These are phyloP conservation scores for Dendrobium catenatum DNA, from an alignment of 106 monocot genomes.

Conservation along the genomic window DNA sequence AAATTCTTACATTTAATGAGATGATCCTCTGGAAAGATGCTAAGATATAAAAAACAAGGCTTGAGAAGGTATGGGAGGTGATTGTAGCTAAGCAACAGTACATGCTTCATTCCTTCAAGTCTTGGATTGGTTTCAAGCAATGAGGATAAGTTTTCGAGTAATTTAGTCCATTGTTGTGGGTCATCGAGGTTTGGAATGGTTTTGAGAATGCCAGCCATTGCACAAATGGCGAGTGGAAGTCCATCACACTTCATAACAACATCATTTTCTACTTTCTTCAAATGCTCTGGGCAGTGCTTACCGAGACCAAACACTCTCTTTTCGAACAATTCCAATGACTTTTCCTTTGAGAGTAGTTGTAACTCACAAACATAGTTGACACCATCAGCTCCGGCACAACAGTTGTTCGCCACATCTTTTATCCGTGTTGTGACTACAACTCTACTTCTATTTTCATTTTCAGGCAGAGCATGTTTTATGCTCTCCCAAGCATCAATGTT, in stretches of 20 bases:
- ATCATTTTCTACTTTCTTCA: background rate
- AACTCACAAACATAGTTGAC: background rate
- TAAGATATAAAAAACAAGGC: background rate
- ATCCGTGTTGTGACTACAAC: slow-evolving; percentile 10
- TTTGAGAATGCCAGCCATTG: too few species aligned
- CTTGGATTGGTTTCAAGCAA: background rate
- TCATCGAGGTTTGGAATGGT: too few species aligned
- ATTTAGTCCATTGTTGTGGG: too few species aligned
- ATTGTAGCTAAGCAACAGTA: background rate
- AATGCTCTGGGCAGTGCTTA: background rate
- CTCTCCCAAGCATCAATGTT: too few species aligned
- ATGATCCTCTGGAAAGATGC: too few species aligned
- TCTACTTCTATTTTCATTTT: slow-evolving; percentile 13
- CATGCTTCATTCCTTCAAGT: background rate
- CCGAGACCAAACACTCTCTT: background rate
- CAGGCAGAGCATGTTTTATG: too few species aligned
- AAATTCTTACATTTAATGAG: too few species aligned
- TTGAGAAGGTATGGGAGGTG: background rate
- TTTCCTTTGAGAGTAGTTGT: too few species aligned
- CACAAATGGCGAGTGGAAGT: too few species aligned
- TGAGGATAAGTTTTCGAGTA: too few species aligned
- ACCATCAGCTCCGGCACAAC: background rate
- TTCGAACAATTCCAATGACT: background rate
- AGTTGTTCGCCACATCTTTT: slow-evolving; percentile 1
- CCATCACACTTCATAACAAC: background rate